A percentile compares a stretch with the other conserved stretches of the same genome.
phyloP scores from a whole-genome alignment of 2,329 filamentous ascomycete species.

The Phialophora expanda region DNA sequence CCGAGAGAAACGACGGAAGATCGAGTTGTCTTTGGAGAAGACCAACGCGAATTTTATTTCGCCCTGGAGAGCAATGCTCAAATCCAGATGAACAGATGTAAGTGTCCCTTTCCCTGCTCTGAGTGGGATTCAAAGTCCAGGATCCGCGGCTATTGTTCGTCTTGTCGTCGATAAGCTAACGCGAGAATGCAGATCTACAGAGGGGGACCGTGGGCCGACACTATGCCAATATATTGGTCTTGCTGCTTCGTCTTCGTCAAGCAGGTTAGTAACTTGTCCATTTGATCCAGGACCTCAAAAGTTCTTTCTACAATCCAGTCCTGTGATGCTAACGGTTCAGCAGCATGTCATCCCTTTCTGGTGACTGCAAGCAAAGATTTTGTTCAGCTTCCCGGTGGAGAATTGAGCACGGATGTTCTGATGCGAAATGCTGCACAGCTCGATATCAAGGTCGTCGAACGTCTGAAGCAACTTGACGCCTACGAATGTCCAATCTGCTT shows the following conservation, averaged over 20 bases:
- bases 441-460: conserved; percentile 64
- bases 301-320: too few species aligned
- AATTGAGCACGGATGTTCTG: conserved; percentile 60
- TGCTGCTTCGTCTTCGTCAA: conserved; percentile 79
- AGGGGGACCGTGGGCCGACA: conserved; percentile 64
- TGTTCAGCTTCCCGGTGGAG: conserved; percentile 55
- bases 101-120: not conserved
- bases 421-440: conserved; percentile 64
- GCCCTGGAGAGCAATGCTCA: conserved; percentile 70
- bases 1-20: conserved; percentile 66
- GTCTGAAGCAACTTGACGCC: conserved; percentile 64
- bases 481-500: conserved; percentile 86
- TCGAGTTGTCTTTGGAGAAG: conserved; percentile 69
- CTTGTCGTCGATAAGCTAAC: not conserved
- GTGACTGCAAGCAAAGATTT: conserved; percentile 63
- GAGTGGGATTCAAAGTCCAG: not conserved
- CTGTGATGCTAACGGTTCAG: too few species aligned
- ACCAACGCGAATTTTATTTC: conserved; percentile 69
- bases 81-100: conserved; percentile 70
- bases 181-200: conserved; percentile 61
- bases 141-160: too few species aligned
- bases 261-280: conserved; percentile 55
- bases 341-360: conserved; percentile 70
- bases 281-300: too few species aligned
- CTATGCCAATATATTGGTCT: conserved; percentile 79